Conservation (phyloP, 169 alveolate genomes). For the Plasmodium relictum region DNA sequence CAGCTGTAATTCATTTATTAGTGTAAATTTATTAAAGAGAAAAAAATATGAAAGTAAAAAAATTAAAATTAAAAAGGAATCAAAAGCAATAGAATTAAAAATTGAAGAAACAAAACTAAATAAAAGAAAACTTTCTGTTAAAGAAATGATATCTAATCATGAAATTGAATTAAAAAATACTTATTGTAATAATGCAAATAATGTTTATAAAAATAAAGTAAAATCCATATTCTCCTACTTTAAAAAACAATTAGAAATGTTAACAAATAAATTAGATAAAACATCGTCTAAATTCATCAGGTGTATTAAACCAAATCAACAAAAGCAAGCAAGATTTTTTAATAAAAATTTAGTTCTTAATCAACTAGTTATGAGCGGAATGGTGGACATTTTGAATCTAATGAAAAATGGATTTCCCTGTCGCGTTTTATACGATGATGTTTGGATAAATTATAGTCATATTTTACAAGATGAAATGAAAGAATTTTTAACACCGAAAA, state of each 20-base stretch:
- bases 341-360: constrained; percentile 78
- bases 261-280: constrained; percentile 72
- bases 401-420: constrained; percentile 85
- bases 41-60: constrained; percentile 5
- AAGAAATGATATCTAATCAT: constrained; percentile 55
- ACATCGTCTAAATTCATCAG: constrained; percentile 82
- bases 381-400: constrained; percentile 79
- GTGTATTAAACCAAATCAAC: constrained; percentile 82
- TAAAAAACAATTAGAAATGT: constrained; percentile 79
- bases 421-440: constrained; percentile 78
- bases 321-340: constrained; percentile 72
- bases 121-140: constrained; percentile 61
- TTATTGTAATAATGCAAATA: constrained; percentile 26
- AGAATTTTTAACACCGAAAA: constrained; percentile 72
- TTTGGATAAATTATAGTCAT: constrained; percentile 76
- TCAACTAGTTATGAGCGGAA: constrained; percentile 83
- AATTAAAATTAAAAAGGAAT: not conserved
- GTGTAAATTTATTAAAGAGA: constrained; percentile 47
- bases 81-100: constrained; percentile 8
- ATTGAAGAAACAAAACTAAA: not conserved
- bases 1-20: constrained; percentile 48
- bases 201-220: constrained; percentile 42
- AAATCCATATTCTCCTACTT: constrained; percentile 73
- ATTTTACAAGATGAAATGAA: constrained; percentile 76
- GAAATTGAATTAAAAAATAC: constrained; percentile 31